Evolutionary conservation across 1,284 basidiomycete genomes (phyloP).

Genomic region (Phaffia rhodozyma): DNA sequence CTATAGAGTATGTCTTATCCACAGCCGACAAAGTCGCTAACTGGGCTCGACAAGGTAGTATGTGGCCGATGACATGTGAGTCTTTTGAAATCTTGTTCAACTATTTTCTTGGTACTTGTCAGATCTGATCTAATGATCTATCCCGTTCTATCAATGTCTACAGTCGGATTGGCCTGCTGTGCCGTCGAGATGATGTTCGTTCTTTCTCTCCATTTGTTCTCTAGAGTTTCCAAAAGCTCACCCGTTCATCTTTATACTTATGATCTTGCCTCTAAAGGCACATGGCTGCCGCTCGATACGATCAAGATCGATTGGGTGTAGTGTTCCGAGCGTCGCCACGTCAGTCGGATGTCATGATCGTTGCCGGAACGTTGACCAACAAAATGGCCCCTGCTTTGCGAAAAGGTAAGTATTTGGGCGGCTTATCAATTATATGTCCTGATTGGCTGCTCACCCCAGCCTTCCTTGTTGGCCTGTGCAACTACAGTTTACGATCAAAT

Average conservation of each 20-base stretch:
- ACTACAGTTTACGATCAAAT: constrained; percentile 77
- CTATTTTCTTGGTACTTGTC: background rate
- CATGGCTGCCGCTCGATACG: constrained; percentile 96
- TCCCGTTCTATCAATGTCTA: background rate
- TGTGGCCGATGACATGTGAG: constrained; percentile 98
- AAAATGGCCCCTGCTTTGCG: constrained; percentile 98
- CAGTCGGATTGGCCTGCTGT: constrained; percentile 84
- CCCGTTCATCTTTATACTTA: background rate
- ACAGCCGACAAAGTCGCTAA: constrained; percentile 95
- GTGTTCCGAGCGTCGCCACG: constrained; percentile 97
- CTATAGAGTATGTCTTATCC: constrained; percentile 87
- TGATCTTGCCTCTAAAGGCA: constrained; percentile 39
- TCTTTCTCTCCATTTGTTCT: constrained; percentile 27
- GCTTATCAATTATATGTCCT: background rate
- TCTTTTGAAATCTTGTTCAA: background rate
- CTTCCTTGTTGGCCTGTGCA: background rate
- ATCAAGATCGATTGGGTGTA: constrained; percentile 94
- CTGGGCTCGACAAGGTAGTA: constrained; percentile 93
- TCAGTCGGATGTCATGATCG: constrained; percentile 99
- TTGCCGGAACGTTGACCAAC: constrained; percentile 96
- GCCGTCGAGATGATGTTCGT: constrained; percentile 91
- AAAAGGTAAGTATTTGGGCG: constrained; percentile 36
- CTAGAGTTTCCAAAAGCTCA: background rate
- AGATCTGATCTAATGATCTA: background rate
- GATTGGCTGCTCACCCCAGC: background rate